Percentiles rank a stretch among this genome's conserved stretches.
phyloP scores from a whole-genome alignment of 83 land plant genomes.

The Larix sibirica region DNA sequence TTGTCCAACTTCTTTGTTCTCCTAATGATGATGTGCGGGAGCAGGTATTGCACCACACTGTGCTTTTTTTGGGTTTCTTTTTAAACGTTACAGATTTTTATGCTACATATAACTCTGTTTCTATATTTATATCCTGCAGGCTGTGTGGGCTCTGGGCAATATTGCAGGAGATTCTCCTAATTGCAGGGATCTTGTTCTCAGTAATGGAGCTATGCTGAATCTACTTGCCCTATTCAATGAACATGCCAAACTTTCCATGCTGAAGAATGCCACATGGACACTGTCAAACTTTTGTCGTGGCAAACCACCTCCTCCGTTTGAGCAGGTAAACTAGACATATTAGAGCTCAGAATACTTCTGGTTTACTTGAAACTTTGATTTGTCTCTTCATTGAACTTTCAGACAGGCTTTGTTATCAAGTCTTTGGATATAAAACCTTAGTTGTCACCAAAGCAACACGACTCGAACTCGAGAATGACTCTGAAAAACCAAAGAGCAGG shows the following conservation, averaged over 20 bases:
- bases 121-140: constrained; percentile 12
- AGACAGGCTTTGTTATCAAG: no score
- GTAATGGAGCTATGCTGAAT: constrained; percentile 50
- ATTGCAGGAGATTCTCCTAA: constrained; percentile 68
- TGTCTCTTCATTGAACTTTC: no score
- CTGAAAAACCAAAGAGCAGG: no score
- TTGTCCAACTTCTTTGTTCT: constrained; percentile 67
- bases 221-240: constrained; percentile 52
- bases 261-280: constrained; percentile 71
- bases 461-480: no score
- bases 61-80: neutral
- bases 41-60: constrained; percentile 39
- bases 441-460: no score
- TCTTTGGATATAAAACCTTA: no score
- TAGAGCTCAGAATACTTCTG: no score
- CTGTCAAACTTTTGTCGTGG: constrained; percentile 60
- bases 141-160: constrained; percentile 60
- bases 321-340: constrained; percentile 34
- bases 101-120: neutral
- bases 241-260: constrained; percentile 54
- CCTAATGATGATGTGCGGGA: constrained; percentile 73
- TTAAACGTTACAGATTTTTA: neutral
- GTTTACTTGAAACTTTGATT: no score
- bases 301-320: constrained; percentile 51
- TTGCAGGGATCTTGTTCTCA: constrained; percentile 59